Percentiles rank a stretch among this genome's conserved stretches.
Evolutionary conservation across 2,329 filamentous ascomycete genomes (phyloP).

Genomic region (Cladophialophora carrionii): DNA sequence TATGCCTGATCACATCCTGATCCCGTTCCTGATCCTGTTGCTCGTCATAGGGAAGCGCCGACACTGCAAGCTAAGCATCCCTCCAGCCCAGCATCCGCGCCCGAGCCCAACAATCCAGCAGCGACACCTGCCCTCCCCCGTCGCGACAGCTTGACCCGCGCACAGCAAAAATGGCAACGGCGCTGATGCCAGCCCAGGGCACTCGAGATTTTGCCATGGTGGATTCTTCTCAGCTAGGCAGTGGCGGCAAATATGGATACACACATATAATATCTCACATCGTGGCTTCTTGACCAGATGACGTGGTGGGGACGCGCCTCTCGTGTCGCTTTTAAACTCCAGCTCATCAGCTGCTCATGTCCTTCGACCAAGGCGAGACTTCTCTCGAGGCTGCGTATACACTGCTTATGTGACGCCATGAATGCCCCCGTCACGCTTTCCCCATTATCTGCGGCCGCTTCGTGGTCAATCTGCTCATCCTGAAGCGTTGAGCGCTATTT

Average conservation of each 20-base stretch:
- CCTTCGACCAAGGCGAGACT: not conserved
- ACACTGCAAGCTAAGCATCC: slow-evolving; percentile 10
- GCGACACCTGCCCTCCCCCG: slow-evolving; percentile 11
- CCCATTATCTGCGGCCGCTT: not conserved
- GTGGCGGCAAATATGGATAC: slow-evolving; percentile 18
- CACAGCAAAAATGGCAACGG: slow-evolving; percentile 9
- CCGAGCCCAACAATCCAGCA: slow-evolving; percentile 9
- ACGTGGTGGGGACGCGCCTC: slow-evolving; percentile 19
- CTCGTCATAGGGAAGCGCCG: slow-evolving; percentile 16
- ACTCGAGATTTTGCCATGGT: slow-evolving; percentile 11
- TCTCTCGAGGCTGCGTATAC: slow-evolving; percentile 17
- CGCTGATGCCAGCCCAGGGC: slow-evolving; percentile 8
- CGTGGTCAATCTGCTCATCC: slow-evolving; percentile 5
- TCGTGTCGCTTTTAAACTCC: not conserved
- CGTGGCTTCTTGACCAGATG: slow-evolving; percentile 24
- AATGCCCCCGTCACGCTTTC: slow-evolving; percentile 4
- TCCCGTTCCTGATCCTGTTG: slow-evolving; percentile 13
- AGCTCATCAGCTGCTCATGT: slow-evolving; percentile 25
- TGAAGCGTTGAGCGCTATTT: not conserved
- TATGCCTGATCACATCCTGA: slow-evolving; percentile 14
- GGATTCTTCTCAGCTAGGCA: slow-evolving; percentile 9
- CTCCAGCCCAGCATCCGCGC: slow-evolving; percentile 16
- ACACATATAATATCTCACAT: slow-evolving; percentile 3
- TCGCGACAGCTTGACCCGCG: not conserved
- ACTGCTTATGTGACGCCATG: slow-evolving; percentile 14